A percentile compares a stretch with the other conserved stretches of the same genome.
Evolutionary conservation across 257 asterid species (phyloP).

Genomic region (Solanum medicagineum): DNA sequence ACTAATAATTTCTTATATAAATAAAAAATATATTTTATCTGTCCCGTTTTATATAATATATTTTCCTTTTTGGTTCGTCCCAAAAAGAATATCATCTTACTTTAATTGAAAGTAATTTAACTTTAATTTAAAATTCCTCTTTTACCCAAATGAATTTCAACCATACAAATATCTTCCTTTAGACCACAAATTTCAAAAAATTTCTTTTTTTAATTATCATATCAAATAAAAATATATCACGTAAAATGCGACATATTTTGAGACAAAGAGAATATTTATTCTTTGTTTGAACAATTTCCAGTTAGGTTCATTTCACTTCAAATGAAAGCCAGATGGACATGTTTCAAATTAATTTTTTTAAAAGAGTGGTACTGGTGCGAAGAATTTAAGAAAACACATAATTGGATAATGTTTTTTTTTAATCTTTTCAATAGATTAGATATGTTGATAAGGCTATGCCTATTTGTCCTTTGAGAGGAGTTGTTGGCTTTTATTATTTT

Average conservation of each 20-base stretch:
- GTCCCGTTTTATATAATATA: rapidly evolving
- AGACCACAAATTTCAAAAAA: no score
- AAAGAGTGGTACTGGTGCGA: neutral
- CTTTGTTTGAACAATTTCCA: neutral
- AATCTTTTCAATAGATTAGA: neutral
- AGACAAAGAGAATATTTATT: neutral
- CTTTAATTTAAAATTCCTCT: no score
- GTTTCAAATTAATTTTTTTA: neutral
- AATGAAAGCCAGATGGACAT: neutral
- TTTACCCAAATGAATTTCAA: no score
- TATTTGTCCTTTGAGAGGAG: neutral
- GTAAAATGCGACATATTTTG: neutral
- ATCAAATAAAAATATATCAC: no score
- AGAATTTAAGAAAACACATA: neutral
- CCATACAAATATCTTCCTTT: no score
- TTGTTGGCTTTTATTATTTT: neutral
- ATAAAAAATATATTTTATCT: no score
- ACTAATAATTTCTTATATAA: no score
- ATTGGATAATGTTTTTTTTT: neutral
- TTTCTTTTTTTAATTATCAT: no score
- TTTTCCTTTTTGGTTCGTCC: no score
- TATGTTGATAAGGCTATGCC: neutral
- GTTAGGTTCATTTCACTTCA: neutral
- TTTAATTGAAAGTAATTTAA: no score
- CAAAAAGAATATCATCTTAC: no score